Base-by-base conservation (phyloP, 371 early-diverging fungal genomes). In the Blakeslea trispora region DNA sequence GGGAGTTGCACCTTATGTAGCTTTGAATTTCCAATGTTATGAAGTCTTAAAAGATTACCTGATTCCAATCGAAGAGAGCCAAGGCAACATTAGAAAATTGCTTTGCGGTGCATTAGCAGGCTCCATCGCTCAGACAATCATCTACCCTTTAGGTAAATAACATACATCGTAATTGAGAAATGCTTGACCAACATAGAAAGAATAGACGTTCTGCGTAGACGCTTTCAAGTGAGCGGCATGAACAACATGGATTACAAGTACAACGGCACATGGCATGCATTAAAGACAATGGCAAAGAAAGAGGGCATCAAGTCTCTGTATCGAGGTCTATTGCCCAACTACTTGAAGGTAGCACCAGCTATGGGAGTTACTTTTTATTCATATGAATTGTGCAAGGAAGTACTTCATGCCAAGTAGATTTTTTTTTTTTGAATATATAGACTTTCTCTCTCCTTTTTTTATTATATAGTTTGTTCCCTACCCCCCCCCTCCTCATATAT, bases 41-140 rank as follows among this genome's bases (percentile, higher is more conserved):
- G 95, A 94, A 61, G 85, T 89, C 1, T 62, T 93, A 41, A 86
- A 90, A 55, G 73, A 79, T 45, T 79, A 82, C 53, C 74, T 90
- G 52, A 87, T 91, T 13, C 90, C 89, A 1, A 66, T 72, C 1
- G 87, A 86, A 47, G 75, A 82, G 64, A 66, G 73, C 1, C 87
- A 88, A 7, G 80, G 88, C 4, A 81, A 85, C 35, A 66, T 72
- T 13, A 76, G 81, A 66, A 88, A 90, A 66, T 66, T 96, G 34
- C 48, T 88, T 0, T 92, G 94, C 57, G 96, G 97, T 50, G 96
- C 94, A 4, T 63, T 91, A 48, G 95, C 93, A 19, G 97, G 97
- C 15, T 87, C 92, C 51, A 84, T 92, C 63, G 91, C 91, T 6
- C 96, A 96, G 69, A 91, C 92, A 2, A 81, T 91, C 31, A 94